These are phyloP conservation scores for Hymenotorrendiella dingleyae DNA, from an alignment of 2,329 filamentous ascomycete species.

Conservation along the genomic window DNA sequence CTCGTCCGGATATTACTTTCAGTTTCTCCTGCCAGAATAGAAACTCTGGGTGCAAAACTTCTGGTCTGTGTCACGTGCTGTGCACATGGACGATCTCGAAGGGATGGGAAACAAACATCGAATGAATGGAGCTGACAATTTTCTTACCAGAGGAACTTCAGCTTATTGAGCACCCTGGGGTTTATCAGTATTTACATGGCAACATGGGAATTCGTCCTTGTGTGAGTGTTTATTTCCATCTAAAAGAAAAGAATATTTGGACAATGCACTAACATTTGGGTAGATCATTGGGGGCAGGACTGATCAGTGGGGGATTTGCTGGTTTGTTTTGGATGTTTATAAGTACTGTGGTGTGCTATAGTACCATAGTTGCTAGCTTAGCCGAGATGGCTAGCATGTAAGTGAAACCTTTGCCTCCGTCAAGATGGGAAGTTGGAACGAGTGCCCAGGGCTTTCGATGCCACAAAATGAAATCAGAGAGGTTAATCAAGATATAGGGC, in stretches of 20 bases:
- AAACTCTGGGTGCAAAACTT: no score
- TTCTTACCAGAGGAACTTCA: conserved; percentile 34
- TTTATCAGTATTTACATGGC: conserved; percentile 39
- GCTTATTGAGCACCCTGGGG: conserved; percentile 37
- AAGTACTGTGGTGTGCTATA: conserved; percentile 29
- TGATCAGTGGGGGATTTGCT: conserved; percentile 23
- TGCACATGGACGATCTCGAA: no score
- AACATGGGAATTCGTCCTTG: conserved; percentile 39
- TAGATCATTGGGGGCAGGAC: conserved; percentile 26
- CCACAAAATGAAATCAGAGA: no score
- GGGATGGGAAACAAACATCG: no score
- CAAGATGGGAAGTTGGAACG: background rate
- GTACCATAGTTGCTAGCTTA: conserved; percentile 21
- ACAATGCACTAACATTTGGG: background rate
- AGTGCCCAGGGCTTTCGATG: no score
- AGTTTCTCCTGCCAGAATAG: no score
- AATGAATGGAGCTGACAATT: no score
- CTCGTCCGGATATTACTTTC: no score
- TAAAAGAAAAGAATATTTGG: background rate
- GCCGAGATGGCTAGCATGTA: conserved; percentile 27
- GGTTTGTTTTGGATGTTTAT: conserved; percentile 38
- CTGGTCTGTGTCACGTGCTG: no score
- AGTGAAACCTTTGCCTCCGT: background rate
- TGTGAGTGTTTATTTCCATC: conserved; percentile 13
- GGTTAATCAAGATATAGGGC: no score